phyloP scores from a whole-genome alignment of 306 rosid species.

The Castanea sativa region DNA sequence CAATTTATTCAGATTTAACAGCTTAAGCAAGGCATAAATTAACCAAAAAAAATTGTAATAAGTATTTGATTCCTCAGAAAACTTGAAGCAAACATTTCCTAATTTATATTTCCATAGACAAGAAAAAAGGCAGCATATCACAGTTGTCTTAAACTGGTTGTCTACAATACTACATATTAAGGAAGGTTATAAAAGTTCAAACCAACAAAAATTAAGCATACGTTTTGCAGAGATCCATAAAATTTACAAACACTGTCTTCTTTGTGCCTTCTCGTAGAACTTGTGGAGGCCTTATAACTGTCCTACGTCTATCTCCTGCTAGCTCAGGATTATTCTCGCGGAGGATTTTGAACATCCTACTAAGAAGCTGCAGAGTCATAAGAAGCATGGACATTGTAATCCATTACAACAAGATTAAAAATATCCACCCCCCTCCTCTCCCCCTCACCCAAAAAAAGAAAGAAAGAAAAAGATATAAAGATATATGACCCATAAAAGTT shows the following conservation, averaged over 20 bases:
- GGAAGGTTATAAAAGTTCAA: background rate
- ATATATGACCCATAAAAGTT: too few relatives aligned
- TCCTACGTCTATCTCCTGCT: constrained; percentile 85
- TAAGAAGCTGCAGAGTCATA: constrained; percentile 63
- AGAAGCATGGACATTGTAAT: background rate
- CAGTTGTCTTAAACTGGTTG: too few relatives aligned
- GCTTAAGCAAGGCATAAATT: too few relatives aligned
- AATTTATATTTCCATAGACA: too few relatives aligned
- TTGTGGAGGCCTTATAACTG: constrained; percentile 98
- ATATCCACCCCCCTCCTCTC: background rate
- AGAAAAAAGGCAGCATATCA: too few relatives aligned
- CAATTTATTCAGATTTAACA: too few relatives aligned
- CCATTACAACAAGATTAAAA: background rate
- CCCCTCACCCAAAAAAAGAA: too few relatives aligned
- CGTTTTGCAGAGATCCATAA: constrained; percentile 95
- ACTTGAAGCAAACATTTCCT: too few relatives aligned
- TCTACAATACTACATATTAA: too few relatives aligned
- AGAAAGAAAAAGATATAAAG: too few relatives aligned
- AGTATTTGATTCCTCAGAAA: too few relatives aligned
- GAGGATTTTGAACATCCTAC: constrained; percentile 86
- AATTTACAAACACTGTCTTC: constrained; percentile 93
- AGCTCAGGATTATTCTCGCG: constrained; percentile 92
- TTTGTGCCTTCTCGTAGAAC: constrained; percentile 97
- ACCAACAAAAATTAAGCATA: constrained; percentile 23
- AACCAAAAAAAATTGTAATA: too few relatives aligned